phyloP scores from a whole-genome alignment of 768 basidiomycete species.

The Boletus reticuloceps region DNA sequence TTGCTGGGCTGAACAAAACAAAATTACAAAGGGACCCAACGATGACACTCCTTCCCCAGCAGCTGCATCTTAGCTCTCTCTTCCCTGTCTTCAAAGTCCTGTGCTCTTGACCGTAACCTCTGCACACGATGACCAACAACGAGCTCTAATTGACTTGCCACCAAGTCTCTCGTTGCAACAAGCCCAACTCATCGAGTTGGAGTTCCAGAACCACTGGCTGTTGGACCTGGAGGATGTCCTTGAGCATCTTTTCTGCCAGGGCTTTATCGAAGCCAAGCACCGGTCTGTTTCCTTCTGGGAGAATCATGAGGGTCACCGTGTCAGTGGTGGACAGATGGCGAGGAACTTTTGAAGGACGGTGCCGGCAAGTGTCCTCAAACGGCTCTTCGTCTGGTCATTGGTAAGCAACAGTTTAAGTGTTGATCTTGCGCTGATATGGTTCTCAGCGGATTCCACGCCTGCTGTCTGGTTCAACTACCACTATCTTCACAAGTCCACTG shows the following conservation, averaged over 20 bases:
- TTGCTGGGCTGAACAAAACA: background rate
- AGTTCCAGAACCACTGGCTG: conserved; percentile 39
- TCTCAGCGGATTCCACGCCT: conserved; percentile 39
- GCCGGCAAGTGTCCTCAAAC: conserved; percentile 42
- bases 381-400: conserved; percentile 46
- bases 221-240: conserved; percentile 48
- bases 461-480: conserved; percentile 46
- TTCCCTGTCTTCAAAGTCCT: background rate
- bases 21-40: conserved; percentile 12
- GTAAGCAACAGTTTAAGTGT: conserved; percentile 26
- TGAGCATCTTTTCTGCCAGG: conserved; percentile 43
- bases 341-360: conserved; percentile 37
- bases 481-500: conserved; percentile 33
- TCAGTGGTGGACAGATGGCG: conserved; percentile 34
- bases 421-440: background rate
- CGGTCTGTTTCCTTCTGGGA: conserved; percentile 46
- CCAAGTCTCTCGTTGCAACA: conserved; percentile 38
- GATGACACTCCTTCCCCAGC: background rate
- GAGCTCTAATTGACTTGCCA: conserved; percentile 52
- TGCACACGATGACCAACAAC: conserved; percentile 26
- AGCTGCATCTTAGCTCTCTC: background rate
- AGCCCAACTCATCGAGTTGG: conserved; percentile 47
- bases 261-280: conserved; percentile 45
- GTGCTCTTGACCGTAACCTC: background rate
- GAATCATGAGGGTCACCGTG: conserved; percentile 35